Evolutionary conservation across 2,329 filamentous ascomycete genomes (phyloP).

Genomic region (Hyphodiscus sp.): DNA sequence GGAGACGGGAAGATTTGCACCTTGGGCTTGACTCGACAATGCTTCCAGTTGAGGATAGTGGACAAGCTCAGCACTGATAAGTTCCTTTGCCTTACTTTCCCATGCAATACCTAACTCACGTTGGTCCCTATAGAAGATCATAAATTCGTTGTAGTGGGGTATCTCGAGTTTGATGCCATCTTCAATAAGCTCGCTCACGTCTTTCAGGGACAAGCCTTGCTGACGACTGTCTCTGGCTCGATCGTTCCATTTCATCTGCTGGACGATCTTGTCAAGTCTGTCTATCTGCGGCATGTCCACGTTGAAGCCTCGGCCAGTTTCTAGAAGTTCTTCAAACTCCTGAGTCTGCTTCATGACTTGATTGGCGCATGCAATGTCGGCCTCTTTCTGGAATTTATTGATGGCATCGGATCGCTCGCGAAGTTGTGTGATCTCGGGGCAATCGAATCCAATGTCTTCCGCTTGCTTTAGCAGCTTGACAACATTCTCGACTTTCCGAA

Average conservation of each 20-base stretch:
- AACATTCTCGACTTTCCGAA: conserved; percentile 84
- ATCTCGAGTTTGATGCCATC: conserved; percentile 74
- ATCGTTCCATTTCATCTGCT: conserved; percentile 84
- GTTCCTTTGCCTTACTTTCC: conserved; percentile 87
- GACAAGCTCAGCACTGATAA: conserved; percentile 85
- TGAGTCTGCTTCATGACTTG: conserved; percentile 56
- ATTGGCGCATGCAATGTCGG: conserved; percentile 62
- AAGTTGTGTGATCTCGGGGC: conserved; percentile 79
- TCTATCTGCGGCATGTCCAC: conserved; percentile 88
- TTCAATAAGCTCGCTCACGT: conserved; percentile 72
- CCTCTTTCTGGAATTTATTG: conserved; percentile 74
- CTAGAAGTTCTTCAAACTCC: conserved; percentile 85
- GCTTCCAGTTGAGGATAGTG: conserved; percentile 95
- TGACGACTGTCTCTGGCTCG: conserved; percentile 61
- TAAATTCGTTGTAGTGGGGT: conserved; percentile 70
- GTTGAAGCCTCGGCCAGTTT: conserved; percentile 82
- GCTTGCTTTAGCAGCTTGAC: conserved; percentile 77
- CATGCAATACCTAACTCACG: conserved; percentile 72
- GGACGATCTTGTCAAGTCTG: conserved; percentile 69
- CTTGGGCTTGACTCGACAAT: conserved; percentile 72
- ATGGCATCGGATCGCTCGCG: conserved; percentile 82
- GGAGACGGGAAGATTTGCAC: conserved; percentile 68
- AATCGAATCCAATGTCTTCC: conserved; percentile 85
- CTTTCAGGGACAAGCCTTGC: conserved; percentile 64
- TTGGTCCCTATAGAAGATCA: conserved; percentile 71